Conservation (phyloP, 2,329 filamentous ascomycete genomes). For the Metarhizium sp. region DNA sequence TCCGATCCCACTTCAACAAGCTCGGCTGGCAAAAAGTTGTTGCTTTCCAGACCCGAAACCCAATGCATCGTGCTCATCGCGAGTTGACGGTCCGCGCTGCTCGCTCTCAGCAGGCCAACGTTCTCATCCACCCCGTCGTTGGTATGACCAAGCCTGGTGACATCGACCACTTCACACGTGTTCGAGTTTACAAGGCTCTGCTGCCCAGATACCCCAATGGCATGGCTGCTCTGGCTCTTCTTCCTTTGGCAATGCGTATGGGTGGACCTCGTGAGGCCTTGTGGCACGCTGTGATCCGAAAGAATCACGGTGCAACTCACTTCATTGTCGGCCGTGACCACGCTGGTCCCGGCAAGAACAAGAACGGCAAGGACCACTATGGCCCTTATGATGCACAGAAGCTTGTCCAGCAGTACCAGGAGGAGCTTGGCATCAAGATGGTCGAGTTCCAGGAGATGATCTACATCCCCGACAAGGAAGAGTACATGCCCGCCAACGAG, state of each 20-base stretch:
- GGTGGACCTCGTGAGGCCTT: constrained; percentile 95
- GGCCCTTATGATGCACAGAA: constrained; percentile 96
- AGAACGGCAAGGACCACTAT: constrained; percentile 93
- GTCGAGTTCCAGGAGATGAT: constrained; percentile 99
- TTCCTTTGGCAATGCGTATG: constrained; percentile 98
- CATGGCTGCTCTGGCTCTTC: constrained; percentile 92
- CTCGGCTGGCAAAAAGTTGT: constrained; percentile 97
- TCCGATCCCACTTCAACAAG: constrained; percentile 97
- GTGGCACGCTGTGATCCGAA: constrained; percentile 99
- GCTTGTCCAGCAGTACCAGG: constrained; percentile 90
- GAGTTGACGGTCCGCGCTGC: constrained; percentile 96
- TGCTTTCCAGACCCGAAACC: constrained; percentile 98
- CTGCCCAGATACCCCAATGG: constrained; percentile 96
- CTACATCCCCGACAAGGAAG: constrained; percentile 92
- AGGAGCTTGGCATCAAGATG: constrained; percentile 96
- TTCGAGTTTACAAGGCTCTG: constrained; percentile 96
- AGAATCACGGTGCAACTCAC: constrained; percentile 98
- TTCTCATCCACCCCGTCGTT: constrained; percentile 97
- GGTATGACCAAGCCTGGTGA: constrained; percentile 98
- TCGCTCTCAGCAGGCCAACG: constrained; percentile 91
- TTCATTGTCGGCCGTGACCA: constrained; percentile 99
- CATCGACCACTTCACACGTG: constrained; percentile 99
- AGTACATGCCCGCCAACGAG: constrained; percentile 90
- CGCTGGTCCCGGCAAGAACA: constrained; percentile 96
- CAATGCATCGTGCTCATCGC: constrained; percentile 97